These are phyloP conservation scores for Kandelia obovata DNA, from an alignment of 345 rosid genomes.

Conservation along the genomic window DNA sequence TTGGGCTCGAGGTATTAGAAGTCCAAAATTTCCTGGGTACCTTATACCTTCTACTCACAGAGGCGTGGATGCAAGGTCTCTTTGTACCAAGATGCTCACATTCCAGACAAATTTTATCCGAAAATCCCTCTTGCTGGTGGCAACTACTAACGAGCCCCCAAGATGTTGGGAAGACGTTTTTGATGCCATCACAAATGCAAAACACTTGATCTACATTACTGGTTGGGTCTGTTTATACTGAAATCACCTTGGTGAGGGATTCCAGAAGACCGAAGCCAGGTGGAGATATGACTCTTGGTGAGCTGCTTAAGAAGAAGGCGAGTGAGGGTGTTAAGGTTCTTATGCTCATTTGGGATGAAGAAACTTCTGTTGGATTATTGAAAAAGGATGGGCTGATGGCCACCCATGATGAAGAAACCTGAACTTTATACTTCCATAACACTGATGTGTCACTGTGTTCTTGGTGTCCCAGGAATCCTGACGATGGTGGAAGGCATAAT, in stretches of 20 bases:
- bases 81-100: constrained; percentile 91
- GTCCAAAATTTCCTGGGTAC: constrained; percentile 81
- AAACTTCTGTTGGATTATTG: constrained; percentile 85
- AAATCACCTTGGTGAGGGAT: constrained; percentile 78
- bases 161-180: constrained; percentile 97
- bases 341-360: constrained; percentile 96
- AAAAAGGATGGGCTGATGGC: constrained; percentile 94
- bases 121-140: constrained; percentile 90
- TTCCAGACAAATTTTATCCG: constrained; percentile 79
- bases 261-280: constrained; percentile 93
- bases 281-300: constrained; percentile 77
- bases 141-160: constrained; percentile 68
- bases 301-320: constrained; percentile 84
- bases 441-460: constrained; percentile 79
- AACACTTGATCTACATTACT: constrained; percentile 84
- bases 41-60: constrained; percentile 83
- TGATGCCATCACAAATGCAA: constrained; percentile 83
- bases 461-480: constrained; percentile 97
- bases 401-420: constrained; percentile 96
- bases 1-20: constrained; percentile 61
- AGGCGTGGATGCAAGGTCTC: constrained; percentile 85
- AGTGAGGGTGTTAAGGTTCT: constrained; percentile 89
- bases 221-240: constrained; percentile 99
- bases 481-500: constrained; percentile 94
- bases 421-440: constrained; percentile 50